Base-by-base conservation (phyloP, 768 basidiomycete genomes). In the Pleurotus sapidus region DNA sequence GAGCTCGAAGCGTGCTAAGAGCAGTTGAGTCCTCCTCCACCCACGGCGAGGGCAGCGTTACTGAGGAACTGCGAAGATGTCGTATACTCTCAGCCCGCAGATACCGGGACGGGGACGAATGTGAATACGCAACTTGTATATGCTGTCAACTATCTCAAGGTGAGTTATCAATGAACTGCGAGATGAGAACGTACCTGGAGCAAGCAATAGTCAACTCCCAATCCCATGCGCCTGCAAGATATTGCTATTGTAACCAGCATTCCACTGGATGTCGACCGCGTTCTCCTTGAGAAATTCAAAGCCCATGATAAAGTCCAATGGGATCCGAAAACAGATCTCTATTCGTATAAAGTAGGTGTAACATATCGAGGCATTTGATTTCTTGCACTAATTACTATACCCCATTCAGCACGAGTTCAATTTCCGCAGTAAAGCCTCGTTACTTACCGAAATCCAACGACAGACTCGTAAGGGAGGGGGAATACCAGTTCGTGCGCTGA, bases 101-200 rank as follows among this genome's bases (percentile, higher is more conserved):
- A 93, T 66, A 91, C 88, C 1, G 89, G 89, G 4, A 83, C 86
- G 14, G 91, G 91, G 8, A 80, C 73, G 53, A 91, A 95, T 75
- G 78, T 90, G 58, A 92, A 92, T 64, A 95, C 93, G 0, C 92
- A 94, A 69, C 78, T 95, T 27, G 85, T 93, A 2, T 93, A 92
- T 66, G 89, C 89, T 5, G 86, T 95, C 23, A 85, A 86, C 61
- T 81, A 88, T 70, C 81, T 95, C 59, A 95, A 91, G 77, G 90
- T 89, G 65, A 57, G 70, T 65, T 43, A 43, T 34, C 23, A 39
- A 45, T 59, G 55, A 51, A 42, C 42, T 50, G 40, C 30, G 24
- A 14, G 25, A 3, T 34, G 53, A 43, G 46, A 25, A 46, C 58
- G 65, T 58, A 58, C 11, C n/a, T 15, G 42, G 9, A 11, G 12